Conservation (phyloP, 306 rosid species). For the Vicia villosa region DNA sequence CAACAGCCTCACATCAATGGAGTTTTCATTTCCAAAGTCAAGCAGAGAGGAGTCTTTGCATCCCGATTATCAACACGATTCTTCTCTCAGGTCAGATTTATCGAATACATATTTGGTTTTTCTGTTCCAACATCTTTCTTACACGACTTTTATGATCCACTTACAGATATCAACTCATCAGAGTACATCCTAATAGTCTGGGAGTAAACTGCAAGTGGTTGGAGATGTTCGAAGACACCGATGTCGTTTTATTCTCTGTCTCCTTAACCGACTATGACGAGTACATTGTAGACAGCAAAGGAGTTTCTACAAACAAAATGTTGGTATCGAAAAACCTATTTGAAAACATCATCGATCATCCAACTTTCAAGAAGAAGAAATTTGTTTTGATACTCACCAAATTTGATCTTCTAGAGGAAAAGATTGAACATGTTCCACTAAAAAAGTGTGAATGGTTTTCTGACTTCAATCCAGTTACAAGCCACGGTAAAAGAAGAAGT, state of each 20-base stretch:
- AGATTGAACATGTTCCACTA: conserved; percentile 61
- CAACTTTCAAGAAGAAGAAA: conserved; percentile 47
- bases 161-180: conserved; percentile 66
- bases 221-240: conserved; percentile 72
- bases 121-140: conserved; percentile 18
- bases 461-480: conserved; percentile 60
- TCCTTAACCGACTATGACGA: conserved; percentile 68
- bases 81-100: conserved; percentile 54
- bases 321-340: conserved; percentile 67
- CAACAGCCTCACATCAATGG: conserved; percentile 60
- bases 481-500: conserved; percentile 29
- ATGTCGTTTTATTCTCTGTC: conserved; percentile 62
- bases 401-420: conserved; percentile 74
- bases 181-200: conserved; percentile 65
- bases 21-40: conserved; percentile 60
- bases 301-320: conserved; percentile 66
- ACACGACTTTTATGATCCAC: neutral
- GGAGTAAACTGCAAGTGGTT: conserved; percentile 77
- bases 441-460: conserved; percentile 70
- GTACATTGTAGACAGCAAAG: conserved; percentile 46
- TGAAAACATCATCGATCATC: conserved; percentile 56
- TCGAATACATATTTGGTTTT: neutral
- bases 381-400: conserved; percentile 71
- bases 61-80: conserved; percentile 47
- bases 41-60: conserved; percentile 43